These are phyloP conservation scores for Diaporthe vaccinii DNA, from an alignment of 2,329 filamentous ascomycete genomes.

Conservation along the genomic window DNA sequence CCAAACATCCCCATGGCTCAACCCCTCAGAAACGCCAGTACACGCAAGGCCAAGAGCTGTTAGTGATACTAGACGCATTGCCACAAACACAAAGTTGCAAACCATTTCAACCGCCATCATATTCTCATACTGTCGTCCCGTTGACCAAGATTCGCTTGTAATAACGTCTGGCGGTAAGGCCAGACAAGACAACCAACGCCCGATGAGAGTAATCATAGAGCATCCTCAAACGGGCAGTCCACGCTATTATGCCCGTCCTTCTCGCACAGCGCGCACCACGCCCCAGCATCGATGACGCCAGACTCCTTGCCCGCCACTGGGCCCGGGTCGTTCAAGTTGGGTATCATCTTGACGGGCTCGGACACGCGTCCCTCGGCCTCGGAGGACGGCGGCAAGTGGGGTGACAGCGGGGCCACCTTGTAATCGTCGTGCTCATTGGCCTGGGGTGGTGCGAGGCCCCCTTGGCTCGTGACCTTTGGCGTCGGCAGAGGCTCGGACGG, in stretches of 20 bases:
- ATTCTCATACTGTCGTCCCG: conserved; percentile 3
- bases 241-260: conserved; percentile 96
- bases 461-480: conserved; percentile 30
- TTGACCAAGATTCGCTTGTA: conserved; percentile 1
- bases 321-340: conserved; percentile 74
- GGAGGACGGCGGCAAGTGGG: conserved; percentile 55
- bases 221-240: conserved; percentile 92
- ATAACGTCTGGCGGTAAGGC: background rate
- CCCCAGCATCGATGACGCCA: conserved; percentile 82
- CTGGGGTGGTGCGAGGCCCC: conserved; percentile 40
- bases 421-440: conserved; percentile 55
- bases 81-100: background rate
- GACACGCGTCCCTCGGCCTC: conserved; percentile 54
- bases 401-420: conserved; percentile 69
- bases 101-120: background rate
- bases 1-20: background rate
- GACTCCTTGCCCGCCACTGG: conserved; percentile 84
- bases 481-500: conserved; percentile 42
- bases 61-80: conserved; percentile 11
- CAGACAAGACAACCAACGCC: background rate
- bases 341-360: conserved; percentile 60
- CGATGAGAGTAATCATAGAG: conserved; percentile 60
- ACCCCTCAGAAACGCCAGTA: conserved; percentile 8
- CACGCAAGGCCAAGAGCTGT: conserved; percentile 1
- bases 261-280: conserved; percentile 98